Evolutionary conservation across 1,284 basidiomycete genomes (phyloP), one percentile per base, ranked within the genome.

Genomic region (Inonotus obliquus): DNA sequence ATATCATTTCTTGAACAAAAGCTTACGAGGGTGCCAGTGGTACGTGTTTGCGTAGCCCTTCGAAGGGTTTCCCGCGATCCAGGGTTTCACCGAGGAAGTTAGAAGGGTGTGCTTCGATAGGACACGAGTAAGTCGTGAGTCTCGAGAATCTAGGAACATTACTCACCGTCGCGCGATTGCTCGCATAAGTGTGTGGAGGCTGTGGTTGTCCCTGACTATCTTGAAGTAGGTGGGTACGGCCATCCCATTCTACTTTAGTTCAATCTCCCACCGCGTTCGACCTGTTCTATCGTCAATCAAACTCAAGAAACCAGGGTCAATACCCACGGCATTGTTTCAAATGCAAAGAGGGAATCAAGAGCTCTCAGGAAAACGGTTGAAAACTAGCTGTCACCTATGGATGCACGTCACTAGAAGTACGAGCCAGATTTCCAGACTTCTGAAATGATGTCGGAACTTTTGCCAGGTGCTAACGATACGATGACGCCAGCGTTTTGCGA

Each of bases 1-100:
- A 32, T 32, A 32, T 32, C 32, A 32, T 32, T 58, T 39, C 27
- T 37, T 14, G 27, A 17, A 13, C 29, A 52, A 29, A 52, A 17
- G 9, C 27, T 27, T 11, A 19, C n/a, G n/a, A 55, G 25, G 29
- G 52, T 37, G 59, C 19, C 52, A 47, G 32, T 54, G 41, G 52
- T 45, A 61, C 47, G 54, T 21, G 41, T 27, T 37, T 17, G 27
- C 41, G 32, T 14, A 7, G 44, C 27, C 11, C 47, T 45, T 32
- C 32, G 32, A 4, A 4, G 38, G 54, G 21, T n/a, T 32, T n/a
- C 56, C 49, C 41, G 55, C 17, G 21, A 17, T 48, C 53, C 59
- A 56, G 47, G 52, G 60, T 56, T 61, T 57, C 54, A 38, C 60
- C 60, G 60, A 61, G 35, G 54, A 61, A 56, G 2, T 39, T n/a